Conservation (phyloP, 768 basidiomycete genomes). For the Termitomyces sp. region DNA sequence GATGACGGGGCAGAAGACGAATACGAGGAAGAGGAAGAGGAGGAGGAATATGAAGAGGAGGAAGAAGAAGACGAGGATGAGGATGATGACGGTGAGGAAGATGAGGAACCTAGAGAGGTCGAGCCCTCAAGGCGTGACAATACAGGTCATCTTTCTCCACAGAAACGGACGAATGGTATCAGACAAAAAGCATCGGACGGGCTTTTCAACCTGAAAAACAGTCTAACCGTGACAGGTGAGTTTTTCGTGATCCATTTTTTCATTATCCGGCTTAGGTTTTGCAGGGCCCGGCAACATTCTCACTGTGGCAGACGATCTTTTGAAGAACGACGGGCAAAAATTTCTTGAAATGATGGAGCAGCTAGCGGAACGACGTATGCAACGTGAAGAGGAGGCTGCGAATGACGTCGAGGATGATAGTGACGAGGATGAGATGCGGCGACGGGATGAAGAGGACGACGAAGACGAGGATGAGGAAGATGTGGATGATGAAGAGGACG, state of each 20-base stretch:
- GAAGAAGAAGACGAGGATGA: conserved; percentile 34
- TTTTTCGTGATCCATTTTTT: conserved; percentile 13
- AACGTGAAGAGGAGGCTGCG: conserved; percentile 69
- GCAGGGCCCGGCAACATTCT: conserved; percentile 88
- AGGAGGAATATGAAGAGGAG: conserved; percentile 35
- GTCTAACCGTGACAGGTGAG: conserved; percentile 77
- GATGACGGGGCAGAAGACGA: conserved; percentile 30
- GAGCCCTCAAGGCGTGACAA: conserved; percentile 12
- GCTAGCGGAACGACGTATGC: conserved; percentile 89
- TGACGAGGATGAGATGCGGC: conserved; percentile 30
- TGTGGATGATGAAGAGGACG: conserved; percentile 53
- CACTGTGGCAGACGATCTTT: conserved; percentile 95
- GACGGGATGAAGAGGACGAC: conserved; percentile 31
- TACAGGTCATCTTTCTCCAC: conserved; percentile 14
- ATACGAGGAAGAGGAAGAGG: conserved; percentile 36
- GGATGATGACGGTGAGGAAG: conserved; percentile 40
- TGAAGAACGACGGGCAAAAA: conserved; percentile 98
- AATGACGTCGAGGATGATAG: conserved; percentile 41
- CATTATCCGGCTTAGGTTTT: conserved; percentile 14
- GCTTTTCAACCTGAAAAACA: conserved; percentile 74
- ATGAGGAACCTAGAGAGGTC: conserved; percentile 25
- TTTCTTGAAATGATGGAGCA: conserved; percentile 99
- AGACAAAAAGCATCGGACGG: conserved; percentile 34
- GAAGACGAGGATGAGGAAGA: conserved; percentile 59
- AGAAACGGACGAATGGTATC: conserved; percentile 13